A percentile compares a stretch with the other conserved stretches of the same genome.
phyloP scores from a whole-genome alignment of 495 filamentous ascomycete genomes.

The Thermothielavioides terrestris region DNA sequence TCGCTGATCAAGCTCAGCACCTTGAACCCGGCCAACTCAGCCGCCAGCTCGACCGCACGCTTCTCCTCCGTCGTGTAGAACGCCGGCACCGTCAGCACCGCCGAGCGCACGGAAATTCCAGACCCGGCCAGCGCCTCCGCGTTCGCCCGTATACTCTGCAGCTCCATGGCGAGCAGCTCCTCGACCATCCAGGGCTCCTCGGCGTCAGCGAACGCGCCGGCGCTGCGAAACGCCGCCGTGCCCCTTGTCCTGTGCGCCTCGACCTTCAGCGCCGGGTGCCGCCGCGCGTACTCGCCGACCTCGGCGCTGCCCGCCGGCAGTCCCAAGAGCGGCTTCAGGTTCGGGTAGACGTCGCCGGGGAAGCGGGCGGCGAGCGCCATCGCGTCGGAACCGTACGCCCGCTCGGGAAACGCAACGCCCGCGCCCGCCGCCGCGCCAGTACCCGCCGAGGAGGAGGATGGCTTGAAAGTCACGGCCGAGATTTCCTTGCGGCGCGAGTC shows the following conservation, averaged over 20 bases:
- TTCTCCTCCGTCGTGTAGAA: constrained; percentile 89
- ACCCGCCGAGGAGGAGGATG: no score
- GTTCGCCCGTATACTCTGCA: constrained; percentile 79
- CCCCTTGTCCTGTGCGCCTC: constrained; percentile 49
- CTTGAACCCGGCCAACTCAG: constrained; percentile 77
- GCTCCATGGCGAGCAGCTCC: constrained; percentile 93
- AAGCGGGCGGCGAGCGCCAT: constrained; percentile 78
- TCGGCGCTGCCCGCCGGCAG: constrained; percentile 52
- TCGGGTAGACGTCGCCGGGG: constrained; percentile 86
- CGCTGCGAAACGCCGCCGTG: constrained; percentile 69
- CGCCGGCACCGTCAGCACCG: constrained; percentile 83
- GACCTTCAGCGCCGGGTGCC: constrained; percentile 63
- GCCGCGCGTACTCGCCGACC: constrained; percentile 56
- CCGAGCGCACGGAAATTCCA: constrained; percentile 61
- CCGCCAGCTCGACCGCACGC: constrained; percentile 70
- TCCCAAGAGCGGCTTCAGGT: constrained; percentile 81
- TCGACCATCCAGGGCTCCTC: constrained; percentile 77
- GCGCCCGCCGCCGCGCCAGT: constrained; percentile 46
- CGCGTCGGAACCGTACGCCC: constrained; percentile 86
- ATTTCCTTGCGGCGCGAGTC: constrained; percentile 95
- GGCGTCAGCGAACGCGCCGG: constrained; percentile 51
- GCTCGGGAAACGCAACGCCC: constrained; percentile 76
- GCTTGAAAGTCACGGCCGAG: constrained; percentile 90
- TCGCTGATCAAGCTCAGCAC: constrained; percentile 81
- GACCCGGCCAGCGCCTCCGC: constrained; percentile 80